These are phyloP conservation scores for Paecilomyces fulvus DNA, from an alignment of 2,329 filamentous ascomycete genomes.

Conservation along the genomic window DNA sequence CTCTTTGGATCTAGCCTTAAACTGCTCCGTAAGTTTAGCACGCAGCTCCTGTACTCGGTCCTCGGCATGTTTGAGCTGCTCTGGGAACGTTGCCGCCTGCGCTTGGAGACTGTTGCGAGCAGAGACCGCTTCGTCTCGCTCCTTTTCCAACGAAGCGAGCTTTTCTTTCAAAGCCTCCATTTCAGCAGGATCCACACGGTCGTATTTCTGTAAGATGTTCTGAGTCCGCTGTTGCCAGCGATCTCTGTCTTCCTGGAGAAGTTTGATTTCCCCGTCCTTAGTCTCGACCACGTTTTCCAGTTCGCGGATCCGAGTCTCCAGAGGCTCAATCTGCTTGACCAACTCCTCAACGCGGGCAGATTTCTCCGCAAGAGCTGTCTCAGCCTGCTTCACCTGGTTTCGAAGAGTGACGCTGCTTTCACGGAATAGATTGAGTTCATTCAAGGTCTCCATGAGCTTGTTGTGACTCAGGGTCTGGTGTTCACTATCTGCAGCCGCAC, in stretches of 20 bases:
- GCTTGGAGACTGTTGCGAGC: constrained; percentile 44
- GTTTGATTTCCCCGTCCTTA: constrained; percentile 78
- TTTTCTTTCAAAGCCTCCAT: constrained; percentile 80
- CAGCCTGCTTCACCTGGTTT: constrained; percentile 72
- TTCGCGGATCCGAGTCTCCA: constrained; percentile 71
- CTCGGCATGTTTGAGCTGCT: constrained; percentile 39
- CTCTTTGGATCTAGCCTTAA: constrained; percentile 52
- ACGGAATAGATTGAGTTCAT: constrained; percentile 90
- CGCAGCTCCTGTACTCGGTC: constrained; percentile 44
- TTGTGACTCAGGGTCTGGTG: constrained; percentile 71
- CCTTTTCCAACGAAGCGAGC: constrained; percentile 56
- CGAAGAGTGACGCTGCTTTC: constrained; percentile 90
- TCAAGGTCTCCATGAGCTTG: constrained; percentile 87
- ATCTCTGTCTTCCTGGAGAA: constrained; percentile 85
- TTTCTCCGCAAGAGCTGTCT: constrained; percentile 67
- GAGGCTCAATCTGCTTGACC: constrained; percentile 65
- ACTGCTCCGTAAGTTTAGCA: constrained; percentile 39
- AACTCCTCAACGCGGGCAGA: constrained; percentile 66
- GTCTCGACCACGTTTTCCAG: constrained; percentile 73
- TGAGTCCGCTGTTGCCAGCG: constrained; percentile 94
- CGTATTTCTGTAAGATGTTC: constrained; percentile 91
- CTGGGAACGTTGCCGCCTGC: constrained; percentile 41
- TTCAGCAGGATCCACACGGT: constrained; percentile 87
- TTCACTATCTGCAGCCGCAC: constrained; percentile 63
- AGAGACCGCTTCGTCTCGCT: constrained; percentile 57